phyloP scores from a whole-genome alignment of 495 filamentous ascomycete genomes.

The Coniosporium apollinis region DNA sequence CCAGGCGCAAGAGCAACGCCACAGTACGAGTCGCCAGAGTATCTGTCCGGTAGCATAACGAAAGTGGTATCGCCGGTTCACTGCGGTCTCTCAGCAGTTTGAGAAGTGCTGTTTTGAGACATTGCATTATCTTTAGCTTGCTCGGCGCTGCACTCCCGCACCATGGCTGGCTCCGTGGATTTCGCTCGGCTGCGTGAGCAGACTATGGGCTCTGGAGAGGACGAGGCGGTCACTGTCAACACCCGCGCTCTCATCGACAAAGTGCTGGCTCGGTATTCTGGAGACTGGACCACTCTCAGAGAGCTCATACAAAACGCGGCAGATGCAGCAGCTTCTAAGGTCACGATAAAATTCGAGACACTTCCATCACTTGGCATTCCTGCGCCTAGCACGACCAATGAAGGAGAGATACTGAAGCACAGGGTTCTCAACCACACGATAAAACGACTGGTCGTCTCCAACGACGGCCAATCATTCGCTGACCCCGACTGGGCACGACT shows the following conservation, averaged over 20 bases:
- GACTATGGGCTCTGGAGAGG: conserved; percentile 67
- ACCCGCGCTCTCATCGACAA: conserved; percentile 95
- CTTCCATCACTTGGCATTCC: conserved; percentile 62
- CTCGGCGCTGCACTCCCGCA: too few relatives aligned
- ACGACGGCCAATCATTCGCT: conserved; percentile 72
- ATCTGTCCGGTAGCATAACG: too few relatives aligned
- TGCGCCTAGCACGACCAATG: conserved; percentile 46
- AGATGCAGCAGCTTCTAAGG: conserved; percentile 78
- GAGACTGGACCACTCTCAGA: conserved; percentile 72
- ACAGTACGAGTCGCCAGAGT: too few relatives aligned
- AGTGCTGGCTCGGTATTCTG: conserved; percentile 84
- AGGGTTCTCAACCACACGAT: conserved; percentile 68
- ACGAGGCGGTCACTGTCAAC: conserved; percentile 97
- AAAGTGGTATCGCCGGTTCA: too few relatives aligned
- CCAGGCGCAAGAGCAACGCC: too few relatives aligned
- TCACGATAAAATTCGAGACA: conserved; percentile 82
- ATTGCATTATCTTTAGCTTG: too few relatives aligned
- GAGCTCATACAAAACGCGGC: conserved; percentile 97
- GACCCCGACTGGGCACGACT: conserved; percentile 81
- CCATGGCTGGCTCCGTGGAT: conserved; percentile 42
- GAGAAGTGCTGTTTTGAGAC: too few relatives aligned
- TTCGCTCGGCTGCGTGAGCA: conserved; percentile 71
- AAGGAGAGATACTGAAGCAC: conserved; percentile 61
- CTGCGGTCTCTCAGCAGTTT: too few relatives aligned
- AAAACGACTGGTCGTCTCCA: conserved; percentile 67